Base-by-base conservation (phyloP, 345 rosid species). In the Brassica juncea region DNA sequence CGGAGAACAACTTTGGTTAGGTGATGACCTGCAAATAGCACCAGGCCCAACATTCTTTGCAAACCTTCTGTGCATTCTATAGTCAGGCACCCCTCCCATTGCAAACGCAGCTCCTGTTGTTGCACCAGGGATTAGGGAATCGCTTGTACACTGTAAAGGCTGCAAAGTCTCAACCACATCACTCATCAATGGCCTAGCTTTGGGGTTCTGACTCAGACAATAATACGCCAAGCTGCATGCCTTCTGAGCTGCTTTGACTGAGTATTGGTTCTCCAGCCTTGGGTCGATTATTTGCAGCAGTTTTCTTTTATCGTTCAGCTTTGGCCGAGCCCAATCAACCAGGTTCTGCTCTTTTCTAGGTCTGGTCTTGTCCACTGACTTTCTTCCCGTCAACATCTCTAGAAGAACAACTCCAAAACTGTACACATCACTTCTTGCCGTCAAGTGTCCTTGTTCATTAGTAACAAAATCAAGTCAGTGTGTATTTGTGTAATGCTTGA, bases 271-370 rank as follows among this genome's bases (percentile, higher is more conserved):
- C 82, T 91, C 93, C 85, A 93, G 83, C 83, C 93, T 87, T 15
- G 94, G 98, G 85, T 95, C 99, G 34, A 93, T 87, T 85, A 95
- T 91, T 77, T 89, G 98, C 74, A 94, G 87, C 72, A 92, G 66
- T 64, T 91, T 94, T 82, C 92, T 86, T 87, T 94, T 92, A 82
- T 94, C 99, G 19, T 92, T 94, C 80, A 95, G 86, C 84, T 95
- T 91, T 4, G 98, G 99, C 63, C 98, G 89, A 70, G 98, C 98
- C 99, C 99, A 95, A 77, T 93, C 99, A 44, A 93, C 97, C 82
- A 95, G 77, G 84, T 90, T 95, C 85, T 95, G 99, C 83, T 95
- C 97, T 88, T 82, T 95, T 88, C 92, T 88, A 16, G 98, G 98
- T 78, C 94, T 88, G 6, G 94, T 90, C 90, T 90, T 95, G 87